These are phyloP conservation scores for Erysimum cheiranthoides DNA, from an alignment of 345 rosid genomes.

Conservation along the genomic window DNA sequence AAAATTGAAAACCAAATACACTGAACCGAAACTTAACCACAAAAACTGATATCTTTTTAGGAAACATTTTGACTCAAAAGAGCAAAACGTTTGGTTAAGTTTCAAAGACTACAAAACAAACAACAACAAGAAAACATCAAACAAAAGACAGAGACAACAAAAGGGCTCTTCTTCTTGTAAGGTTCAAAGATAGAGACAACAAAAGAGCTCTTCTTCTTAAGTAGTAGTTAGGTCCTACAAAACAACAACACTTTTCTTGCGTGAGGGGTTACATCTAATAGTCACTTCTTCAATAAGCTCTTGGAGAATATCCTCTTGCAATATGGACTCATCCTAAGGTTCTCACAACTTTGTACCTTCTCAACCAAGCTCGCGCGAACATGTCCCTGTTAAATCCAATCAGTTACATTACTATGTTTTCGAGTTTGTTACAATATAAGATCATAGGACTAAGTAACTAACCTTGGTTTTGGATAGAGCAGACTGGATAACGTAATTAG, in stretches of 20 bases:
- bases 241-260: constrained; percentile 24
- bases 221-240: not conserved
- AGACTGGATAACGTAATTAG: constrained; percentile 75
- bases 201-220: constrained; percentile 13
- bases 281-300: constrained; percentile 57
- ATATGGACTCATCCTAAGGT: constrained; percentile 59
- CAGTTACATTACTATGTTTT: not conserved
- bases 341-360: constrained; percentile 51
- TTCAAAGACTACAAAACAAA: constrained; percentile 1
- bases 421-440: not conserved
- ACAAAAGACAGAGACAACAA: constrained; percentile 12
- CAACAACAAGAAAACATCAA: constrained; percentile 15
- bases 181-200: not conserved
- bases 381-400: constrained; percentile 51
- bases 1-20: no score
- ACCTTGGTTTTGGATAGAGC: constrained; percentile 66
- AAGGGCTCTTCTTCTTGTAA: constrained; percentile 12
- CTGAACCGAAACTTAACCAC: not conserved
- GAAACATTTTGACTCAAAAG: no score
- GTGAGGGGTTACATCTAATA: constrained; percentile 1
- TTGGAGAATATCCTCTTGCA: constrained; percentile 74
- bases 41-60: not conserved
- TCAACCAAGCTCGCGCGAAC: constrained; percentile 54
- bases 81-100: not conserved
- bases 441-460: not conserved